Evolutionary conservation across 108 stramenopile species (phyloP).

Genomic region (Tribonema minus): DNA sequence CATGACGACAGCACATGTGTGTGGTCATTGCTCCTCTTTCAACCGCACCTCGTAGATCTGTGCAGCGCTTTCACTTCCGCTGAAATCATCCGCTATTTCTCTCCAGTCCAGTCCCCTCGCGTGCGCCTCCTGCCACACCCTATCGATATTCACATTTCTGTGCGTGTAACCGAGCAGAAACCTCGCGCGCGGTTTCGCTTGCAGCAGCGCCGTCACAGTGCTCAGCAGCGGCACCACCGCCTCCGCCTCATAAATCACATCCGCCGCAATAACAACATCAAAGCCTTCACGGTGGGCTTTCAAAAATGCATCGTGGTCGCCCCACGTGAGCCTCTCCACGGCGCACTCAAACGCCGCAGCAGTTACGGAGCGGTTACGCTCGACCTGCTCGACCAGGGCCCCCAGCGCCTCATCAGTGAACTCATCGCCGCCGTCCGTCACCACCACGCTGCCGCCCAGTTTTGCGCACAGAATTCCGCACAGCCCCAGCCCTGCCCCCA

Average conservation of each 20-base stretch:
- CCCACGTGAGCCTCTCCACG: slow-evolving; percentile 24
- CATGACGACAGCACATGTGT: too few species aligned
- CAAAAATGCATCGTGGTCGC: slow-evolving; percentile 13
- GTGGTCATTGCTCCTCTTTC: too few species aligned
- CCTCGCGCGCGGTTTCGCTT: not conserved
- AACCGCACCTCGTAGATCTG: too few species aligned
- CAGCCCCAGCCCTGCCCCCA: slow-evolving; percentile 17
- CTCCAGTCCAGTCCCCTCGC: slow-evolving; percentile 4
- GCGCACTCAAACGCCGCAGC: not conserved
- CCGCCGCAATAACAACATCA: slow-evolving; percentile 18
- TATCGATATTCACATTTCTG: slow-evolving; percentile 1
- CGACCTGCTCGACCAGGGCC: not conserved
- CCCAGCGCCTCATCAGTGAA: slow-evolving; percentile 23
- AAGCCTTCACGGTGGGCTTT: not conserved
- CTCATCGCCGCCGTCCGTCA: slow-evolving; percentile 26
- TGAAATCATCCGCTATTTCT: too few species aligned
- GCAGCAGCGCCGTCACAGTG: slow-evolving; percentile 10
- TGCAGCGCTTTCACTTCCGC: too few species aligned
- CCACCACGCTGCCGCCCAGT: slow-evolving; percentile 4
- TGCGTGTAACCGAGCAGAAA: slow-evolving; percentile 16
- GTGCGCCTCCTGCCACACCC: slow-evolving; percentile 5
- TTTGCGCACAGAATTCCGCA: slow-evolving; percentile 1
- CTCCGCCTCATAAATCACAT: slow-evolving; percentile 20
- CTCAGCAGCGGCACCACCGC: slow-evolving; percentile 9
- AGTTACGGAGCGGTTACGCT: not conserved